These are phyloP conservation scores for Fragilaria radians DNA, from an alignment of 108 stramenopile species.

Conservation along the genomic window DNA sequence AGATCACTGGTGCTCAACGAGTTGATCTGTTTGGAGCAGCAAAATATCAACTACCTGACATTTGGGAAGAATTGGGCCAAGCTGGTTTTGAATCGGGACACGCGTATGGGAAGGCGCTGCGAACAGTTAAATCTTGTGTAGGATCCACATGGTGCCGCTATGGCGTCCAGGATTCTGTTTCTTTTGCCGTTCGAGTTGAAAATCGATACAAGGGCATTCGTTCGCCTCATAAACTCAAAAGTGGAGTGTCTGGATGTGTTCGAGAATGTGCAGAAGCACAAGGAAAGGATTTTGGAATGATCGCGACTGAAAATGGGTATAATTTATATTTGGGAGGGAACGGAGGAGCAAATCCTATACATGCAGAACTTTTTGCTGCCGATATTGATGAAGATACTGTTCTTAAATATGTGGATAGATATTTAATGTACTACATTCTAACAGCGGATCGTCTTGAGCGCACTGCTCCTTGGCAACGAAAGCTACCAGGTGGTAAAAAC, in stretches of 20 bases:
- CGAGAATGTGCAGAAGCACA: slow-evolving; percentile 93
- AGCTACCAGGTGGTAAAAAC: slow-evolving; percentile 73
- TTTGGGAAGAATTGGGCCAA: slow-evolving; percentile 88
- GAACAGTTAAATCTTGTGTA: slow-evolving; percentile 92
- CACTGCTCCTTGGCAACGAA: slow-evolving; percentile 84
- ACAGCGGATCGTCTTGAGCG: slow-evolving; percentile 88
- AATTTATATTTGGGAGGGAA: slow-evolving; percentile 90
- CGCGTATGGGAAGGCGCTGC: slow-evolving; percentile 90
- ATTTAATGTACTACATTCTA: slow-evolving; percentile 92
- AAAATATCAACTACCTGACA: slow-evolving; percentile 87
- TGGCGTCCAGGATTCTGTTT: slow-evolving; percentile 87
- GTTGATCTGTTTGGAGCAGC: slow-evolving; percentile 91
- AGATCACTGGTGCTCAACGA: slow-evolving; percentile 90
- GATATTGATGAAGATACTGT: slow-evolving; percentile 88
- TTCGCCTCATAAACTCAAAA: slow-evolving; percentile 92
- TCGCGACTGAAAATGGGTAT: slow-evolving; percentile 92
- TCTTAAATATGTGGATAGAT: slow-evolving; percentile 86
- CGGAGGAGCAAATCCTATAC: slow-evolving; percentile 83
- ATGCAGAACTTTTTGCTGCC: slow-evolving; percentile 83
- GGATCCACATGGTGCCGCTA: slow-evolving; percentile 94
- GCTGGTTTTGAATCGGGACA: slow-evolving; percentile 91
- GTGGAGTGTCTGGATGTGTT: slow-evolving; percentile 83
- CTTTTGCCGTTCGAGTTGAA: slow-evolving; percentile 83
- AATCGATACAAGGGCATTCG: slow-evolving; percentile 94
- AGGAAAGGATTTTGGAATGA: slow-evolving; percentile 90